A percentile compares a stretch with the other conserved stretches of the same genome.
These are phyloP conservation scores for Aspergillus sp. DNA, from an alignment of 2,329 filamentous ascomycete genomes.

Conservation along the genomic window DNA sequence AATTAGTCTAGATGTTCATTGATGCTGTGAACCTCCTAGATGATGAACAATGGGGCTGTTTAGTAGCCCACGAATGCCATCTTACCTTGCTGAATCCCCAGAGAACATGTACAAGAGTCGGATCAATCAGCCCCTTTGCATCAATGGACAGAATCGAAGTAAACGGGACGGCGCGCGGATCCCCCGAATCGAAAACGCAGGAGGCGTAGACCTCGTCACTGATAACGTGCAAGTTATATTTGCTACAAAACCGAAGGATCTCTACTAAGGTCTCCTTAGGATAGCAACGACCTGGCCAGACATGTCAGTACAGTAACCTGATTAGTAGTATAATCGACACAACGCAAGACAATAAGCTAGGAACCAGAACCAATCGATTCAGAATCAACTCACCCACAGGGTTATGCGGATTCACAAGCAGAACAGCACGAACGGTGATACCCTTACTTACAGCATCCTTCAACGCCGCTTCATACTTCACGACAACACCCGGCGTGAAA, in stretches of 20 bases:
- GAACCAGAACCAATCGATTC: background rate
- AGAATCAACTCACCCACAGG: constrained; percentile 34
- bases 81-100: constrained; percentile 42
- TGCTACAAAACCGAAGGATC: constrained; percentile 52
- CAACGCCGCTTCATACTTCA: constrained; percentile 40
- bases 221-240: constrained; percentile 53
- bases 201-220: constrained; percentile 59
- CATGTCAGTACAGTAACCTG: background rate
- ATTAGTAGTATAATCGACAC: background rate
- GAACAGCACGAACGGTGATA: constrained; percentile 38
- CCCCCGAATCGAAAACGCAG: constrained; percentile 48
- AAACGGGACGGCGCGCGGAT: constrained; percentile 38
- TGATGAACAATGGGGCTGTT: too few relatives aligned
- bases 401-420: constrained; percentile 48
- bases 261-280: constrained; percentile 40
- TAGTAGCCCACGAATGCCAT: too few relatives aligned
- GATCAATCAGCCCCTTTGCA: constrained; percentile 45
- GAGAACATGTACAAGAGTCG: constrained; percentile 51
- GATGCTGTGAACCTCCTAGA: constrained; percentile 21
- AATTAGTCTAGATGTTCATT: background rate
- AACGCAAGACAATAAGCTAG: background rate
- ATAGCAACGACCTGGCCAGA: constrained; percentile 44
- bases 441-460: constrained; percentile 31
- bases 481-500: constrained; percentile 34
- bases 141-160: constrained; percentile 48